Conservation (phyloP, 495 filamentous ascomycete genomes). For the Xylaria flabelliformis region DNA sequence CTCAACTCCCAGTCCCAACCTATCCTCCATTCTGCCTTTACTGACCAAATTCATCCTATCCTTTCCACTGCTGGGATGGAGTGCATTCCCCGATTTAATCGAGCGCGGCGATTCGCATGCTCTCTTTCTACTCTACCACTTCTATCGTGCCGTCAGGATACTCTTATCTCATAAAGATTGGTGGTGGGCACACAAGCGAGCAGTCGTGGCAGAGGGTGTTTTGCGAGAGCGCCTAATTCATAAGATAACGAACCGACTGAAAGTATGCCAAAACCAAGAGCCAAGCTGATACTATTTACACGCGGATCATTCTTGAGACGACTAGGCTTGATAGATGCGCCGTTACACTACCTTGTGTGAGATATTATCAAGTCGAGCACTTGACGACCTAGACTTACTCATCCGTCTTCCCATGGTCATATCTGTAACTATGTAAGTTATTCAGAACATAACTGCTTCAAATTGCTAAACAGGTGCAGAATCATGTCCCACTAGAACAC, state of each 20-base stretch:
- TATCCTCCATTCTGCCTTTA: neutral
- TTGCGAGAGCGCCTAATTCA: constrained; percentile 9
- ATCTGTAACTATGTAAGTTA: too few relatives aligned
- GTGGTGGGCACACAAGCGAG: constrained; percentile 31
- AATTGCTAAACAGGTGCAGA: too few relatives aligned
- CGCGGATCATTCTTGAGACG: too few relatives aligned
- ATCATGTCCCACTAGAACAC: too few relatives aligned
- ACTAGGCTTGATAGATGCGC: too few relatives aligned
- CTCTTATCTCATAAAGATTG: constrained; percentile 23
- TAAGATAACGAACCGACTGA: neutral
- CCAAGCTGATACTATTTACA: neutral
- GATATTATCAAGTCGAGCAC: too few relatives aligned
- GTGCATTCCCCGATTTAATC: constrained; percentile 22
- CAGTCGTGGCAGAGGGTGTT: constrained; percentile 20
- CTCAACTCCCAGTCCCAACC: neutral
- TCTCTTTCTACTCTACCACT: constrained; percentile 29
- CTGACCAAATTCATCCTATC: neutral
- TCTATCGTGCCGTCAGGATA: constrained; percentile 29
- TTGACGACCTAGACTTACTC: too few relatives aligned
- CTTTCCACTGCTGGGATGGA: constrained; percentile 7
- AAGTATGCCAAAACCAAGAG: too few relatives aligned
- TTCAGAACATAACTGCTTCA: too few relatives aligned
- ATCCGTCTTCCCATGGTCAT: too few relatives aligned
- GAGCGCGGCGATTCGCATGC: constrained; percentile 20
- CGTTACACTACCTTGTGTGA: too few relatives aligned